Evolutionary conservation across 2,329 filamentous ascomycete species (phyloP).

Genomic region (Anisogramma anomala): DNA sequence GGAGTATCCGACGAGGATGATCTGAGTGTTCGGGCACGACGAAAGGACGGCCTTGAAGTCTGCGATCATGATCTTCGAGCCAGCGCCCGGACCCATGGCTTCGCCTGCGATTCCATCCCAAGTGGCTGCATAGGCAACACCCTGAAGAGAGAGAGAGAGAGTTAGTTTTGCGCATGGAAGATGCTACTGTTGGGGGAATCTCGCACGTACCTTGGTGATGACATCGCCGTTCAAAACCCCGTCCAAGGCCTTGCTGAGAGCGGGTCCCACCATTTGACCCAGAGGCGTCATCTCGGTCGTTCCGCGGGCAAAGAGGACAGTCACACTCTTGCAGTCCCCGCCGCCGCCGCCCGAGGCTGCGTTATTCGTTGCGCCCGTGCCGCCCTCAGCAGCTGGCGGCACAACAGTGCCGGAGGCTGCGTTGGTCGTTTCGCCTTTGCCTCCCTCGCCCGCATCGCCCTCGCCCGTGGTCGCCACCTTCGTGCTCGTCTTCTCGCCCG

Average conservation of each 20-base stretch:
- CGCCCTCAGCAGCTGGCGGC: too few species aligned
- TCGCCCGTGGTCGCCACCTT: too few species aligned
- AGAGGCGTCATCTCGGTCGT: slow-evolving; percentile 20
- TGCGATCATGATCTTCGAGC: slow-evolving; percentile 36
- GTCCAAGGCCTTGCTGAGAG: slow-evolving; percentile 15
- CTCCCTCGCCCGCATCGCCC: too few species aligned
- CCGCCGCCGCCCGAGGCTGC: neutral
- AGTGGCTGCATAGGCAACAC: slow-evolving; percentile 19
- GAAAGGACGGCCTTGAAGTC: slow-evolving; percentile 18
- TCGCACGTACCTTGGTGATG: slow-evolving; percentile 15
- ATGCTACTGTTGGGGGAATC: too few species aligned
- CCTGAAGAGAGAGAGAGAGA: slow-evolving; percentile 8
- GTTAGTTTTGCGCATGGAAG: too few species aligned
- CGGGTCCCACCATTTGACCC: slow-evolving; percentile 19
- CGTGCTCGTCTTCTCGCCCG: too few species aligned
- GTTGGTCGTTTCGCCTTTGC: too few species aligned
- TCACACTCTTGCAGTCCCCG: slow-evolving; percentile 13
- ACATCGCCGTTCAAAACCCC: slow-evolving; percentile 11
- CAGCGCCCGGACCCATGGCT: slow-evolving; percentile 25
- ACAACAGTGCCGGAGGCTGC: too few species aligned
- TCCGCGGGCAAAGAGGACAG: slow-evolving; percentile 21
- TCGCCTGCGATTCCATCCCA: slow-evolving; percentile 16
- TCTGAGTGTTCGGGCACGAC: slow-evolving; percentile 27
- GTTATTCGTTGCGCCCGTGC: too few species aligned
- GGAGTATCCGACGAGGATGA: slow-evolving; percentile 30